Base-by-base conservation (phyloP, 495 filamentous ascomycete genomes). In the Podospora pseudoanserina region DNA sequence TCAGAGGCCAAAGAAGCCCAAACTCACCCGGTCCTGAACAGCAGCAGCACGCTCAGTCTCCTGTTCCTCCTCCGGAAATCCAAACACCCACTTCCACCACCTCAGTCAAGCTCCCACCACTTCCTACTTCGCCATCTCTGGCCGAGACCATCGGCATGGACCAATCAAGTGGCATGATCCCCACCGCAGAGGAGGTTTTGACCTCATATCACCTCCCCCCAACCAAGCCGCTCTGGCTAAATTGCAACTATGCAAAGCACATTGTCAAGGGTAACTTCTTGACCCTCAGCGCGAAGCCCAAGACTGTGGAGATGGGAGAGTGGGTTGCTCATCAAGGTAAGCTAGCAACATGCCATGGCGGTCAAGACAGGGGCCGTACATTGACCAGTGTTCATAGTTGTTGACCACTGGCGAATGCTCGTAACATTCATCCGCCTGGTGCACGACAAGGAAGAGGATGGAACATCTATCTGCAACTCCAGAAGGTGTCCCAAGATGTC, bases 221-320 rank as follows among this genome's bases (percentile, higher is more conserved):
- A 5, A 68, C 73, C n/a, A 77, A 79, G 65, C 78, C 78, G 3
- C 64, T 78, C 19, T 80, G 78, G 78, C 76, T 80, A 53, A 77
- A 92, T 71, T 87, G 92, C 70, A 87, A 90, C 74, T 92, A 94
- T 76, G 88, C 90, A 63, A 90, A 89, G 71, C 86, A 96, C 71
- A 94, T 96, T 70, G 94, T 97, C 72, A 95, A 92, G 80, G 94
- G 94, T 53, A 97, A 97, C 79, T 97, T 97, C 77, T 89, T 96
- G 88, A 97, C 94, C 27, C 79, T 97, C 60, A 94, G 92, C 72
- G 92, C 92, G 60, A 92, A 92, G 77, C 94, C 94, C n/a, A 91
- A 92, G 78, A 92, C 92, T 60, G 90, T 97, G 26, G 94, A 97
- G 76, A 86, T 91, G 71, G 93, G 92, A 55, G 94, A 97, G 76